Base-by-base conservation (phyloP, 257 asterid genomes). In the Echites panduratus region DNA sequence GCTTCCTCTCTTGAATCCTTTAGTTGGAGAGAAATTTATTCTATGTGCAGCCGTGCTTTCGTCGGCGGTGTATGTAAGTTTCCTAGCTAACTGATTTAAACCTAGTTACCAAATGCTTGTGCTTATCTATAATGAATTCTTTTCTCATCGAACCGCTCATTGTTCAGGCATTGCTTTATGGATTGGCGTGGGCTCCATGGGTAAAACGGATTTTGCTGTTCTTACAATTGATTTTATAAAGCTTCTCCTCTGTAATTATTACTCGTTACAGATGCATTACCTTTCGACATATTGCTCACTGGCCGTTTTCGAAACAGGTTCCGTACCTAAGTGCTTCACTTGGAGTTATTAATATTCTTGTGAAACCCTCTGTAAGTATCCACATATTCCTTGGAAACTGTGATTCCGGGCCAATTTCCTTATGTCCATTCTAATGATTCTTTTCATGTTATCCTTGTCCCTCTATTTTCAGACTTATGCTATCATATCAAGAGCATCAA, bases 171-270 rank as follows among this genome's bases (percentile, higher is more conserved):
- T 72, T 90, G 77, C 84, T 90, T n/a, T 89, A 88, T 71, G 98
- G 98, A 69, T 84, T 89, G 85, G 98, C 98, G 32, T 93, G 97
- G 98, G 96, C 98, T 57, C 81, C 98, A 26, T 93, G 97, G 98
- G 98, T 93, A 83, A n/a, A 19, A 82, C 52, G 83, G 47, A 52
- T n/a, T 24, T 16, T 17, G 8, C 9, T 35, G 32, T 64, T 66
- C 13, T 24, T n/a, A 27, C 20, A 35, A 29, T 13, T 65, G 17
- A 38, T 52, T 69, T 68, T 35, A 17, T 10, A 3, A 68, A 49
- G 32, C 53, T 77, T 64, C 54, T 41, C 38, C 69, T n/a, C 0
- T 20, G 38, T 16, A 56, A 50, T 17, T 50, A 11, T 17, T 64
- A 57, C 57, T 50, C 20, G 32, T 50, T 64, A 14, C n/a, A 24